Base-by-base conservation (phyloP, 2,329 filamentous ascomycete genomes). In the Trichophyton equinum region DNA sequence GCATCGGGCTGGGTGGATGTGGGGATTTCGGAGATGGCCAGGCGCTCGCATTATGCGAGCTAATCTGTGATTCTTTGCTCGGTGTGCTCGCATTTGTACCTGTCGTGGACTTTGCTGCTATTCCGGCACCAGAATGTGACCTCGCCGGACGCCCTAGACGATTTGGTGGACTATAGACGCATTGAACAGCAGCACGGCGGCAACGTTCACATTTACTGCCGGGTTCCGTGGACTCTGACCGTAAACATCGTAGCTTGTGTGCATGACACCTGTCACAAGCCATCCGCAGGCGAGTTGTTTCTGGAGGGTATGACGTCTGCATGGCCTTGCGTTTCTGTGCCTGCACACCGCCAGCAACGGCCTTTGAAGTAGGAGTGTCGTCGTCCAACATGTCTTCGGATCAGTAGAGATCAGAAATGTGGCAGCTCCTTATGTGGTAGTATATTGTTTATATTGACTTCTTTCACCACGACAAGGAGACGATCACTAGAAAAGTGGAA, bases 221-320 rank as follows among this genome's bases (percentile, higher is more conserved):
- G 5, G 51, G 13, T 33, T 56, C 33, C 22, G 51, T 33, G 18
- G 11, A 30, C 25, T 56, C 33, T 30, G 51, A 18, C 20, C 51
- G 51, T 18, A 56, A n/a, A 56, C 51, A 56, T 18, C 51, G 51
- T 38, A 56, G 22, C 20, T 56, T 56, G 27, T 56, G 51, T 22
- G 51, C 51, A 56, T 56, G 51, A 27, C 51, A 56, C 33, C 51
- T 30, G 33, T 56, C 51, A 56, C 51, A 56, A 27, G 51, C 51
- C 22, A 38, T 27, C 33, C 51, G 51, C 27, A 30, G 51, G 27
- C 51, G 51, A 38, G 51, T 27, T 6, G 25, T n/a, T 22, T 30
- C 33, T 8, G 51, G 51, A 15, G 25, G 8, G 44, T 47, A 25
- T 20, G 44, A 47, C n/a, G 44, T 47, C 20, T 47, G 44, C n/a